A percentile compares a stretch with the other conserved stretches of the same genome.
These are phyloP conservation scores for Trichosporon ovoides DNA, from an alignment of 1,284 basidiomycete genomes.

Conservation along the genomic window DNA sequence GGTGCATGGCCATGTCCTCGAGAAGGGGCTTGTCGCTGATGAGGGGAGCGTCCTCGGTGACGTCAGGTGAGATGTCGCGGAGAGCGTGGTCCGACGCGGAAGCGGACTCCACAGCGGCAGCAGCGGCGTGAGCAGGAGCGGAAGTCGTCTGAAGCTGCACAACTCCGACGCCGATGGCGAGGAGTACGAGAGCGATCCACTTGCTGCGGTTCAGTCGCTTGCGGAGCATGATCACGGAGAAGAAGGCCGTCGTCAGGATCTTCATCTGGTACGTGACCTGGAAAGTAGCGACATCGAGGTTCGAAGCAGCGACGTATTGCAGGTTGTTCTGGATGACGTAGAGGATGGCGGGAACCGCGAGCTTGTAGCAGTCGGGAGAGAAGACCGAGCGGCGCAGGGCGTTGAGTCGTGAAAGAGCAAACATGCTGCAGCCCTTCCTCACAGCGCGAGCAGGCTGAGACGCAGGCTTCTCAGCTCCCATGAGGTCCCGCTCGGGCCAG, in stretches of 20 bases:
- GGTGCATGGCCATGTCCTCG: constrained; percentile 56
- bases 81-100: not conserved
- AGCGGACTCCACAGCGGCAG: constrained; percentile 5
- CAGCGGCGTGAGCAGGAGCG: constrained; percentile 13
- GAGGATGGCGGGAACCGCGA: constrained; percentile 90
- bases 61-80: not conserved
- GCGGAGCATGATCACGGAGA: constrained; percentile 83
- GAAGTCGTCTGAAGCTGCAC: constrained; percentile 71
- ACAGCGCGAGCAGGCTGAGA: constrained; percentile 2
- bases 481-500: constrained; percentile 7
- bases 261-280: constrained; percentile 90
- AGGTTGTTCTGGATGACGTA: constrained; percentile 96
- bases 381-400: constrained; percentile 52
- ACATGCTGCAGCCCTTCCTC: constrained; percentile 16
- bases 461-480: constrained; percentile 1
- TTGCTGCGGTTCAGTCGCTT: constrained; percentile 68
- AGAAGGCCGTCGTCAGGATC: constrained; percentile 92
- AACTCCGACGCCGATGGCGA: constrained; percentile 85
- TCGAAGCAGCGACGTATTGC: constrained; percentile 88
- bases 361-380: constrained; percentile 88
- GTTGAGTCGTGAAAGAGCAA: constrained; percentile 30
- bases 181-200: constrained; percentile 76
- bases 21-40: not conserved
- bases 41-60: not conserved
- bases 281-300: constrained; percentile 93